phyloP scores from a whole-genome alignment of 2,329 filamentous ascomycete genomes.

The Fusarium torreyae region DNA sequence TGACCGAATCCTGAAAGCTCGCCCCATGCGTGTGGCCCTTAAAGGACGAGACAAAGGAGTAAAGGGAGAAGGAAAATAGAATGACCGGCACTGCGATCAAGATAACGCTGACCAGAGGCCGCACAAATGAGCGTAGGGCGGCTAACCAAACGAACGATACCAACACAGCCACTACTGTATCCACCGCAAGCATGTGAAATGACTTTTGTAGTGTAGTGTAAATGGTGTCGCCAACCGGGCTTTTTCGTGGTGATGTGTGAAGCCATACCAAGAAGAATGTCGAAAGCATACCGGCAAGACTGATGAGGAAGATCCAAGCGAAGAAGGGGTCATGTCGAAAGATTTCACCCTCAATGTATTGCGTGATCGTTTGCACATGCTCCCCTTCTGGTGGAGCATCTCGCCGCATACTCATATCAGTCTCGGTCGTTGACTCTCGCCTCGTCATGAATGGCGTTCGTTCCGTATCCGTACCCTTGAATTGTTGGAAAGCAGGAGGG shows the following conservation, averaged over 20 bases:
- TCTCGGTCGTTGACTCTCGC: constrained; percentile 62
- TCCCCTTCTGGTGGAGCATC: constrained; percentile 57
- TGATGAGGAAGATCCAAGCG: constrained; percentile 90
- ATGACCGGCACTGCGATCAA: constrained; percentile 88
- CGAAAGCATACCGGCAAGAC: constrained; percentile 85
- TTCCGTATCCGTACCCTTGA: constrained; percentile 59
- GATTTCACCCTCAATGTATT: constrained; percentile 74
- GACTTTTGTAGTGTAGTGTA: constrained; percentile 91
- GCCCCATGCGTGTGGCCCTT: constrained; percentile 81
- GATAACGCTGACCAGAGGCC: constrained; percentile 84
- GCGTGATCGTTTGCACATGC: constrained; percentile 61
- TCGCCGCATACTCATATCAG: constrained; percentile 61
- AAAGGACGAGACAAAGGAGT: constrained; percentile 92
- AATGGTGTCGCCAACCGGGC: constrained; percentile 90
- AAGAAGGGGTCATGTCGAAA: constrained; percentile 93
- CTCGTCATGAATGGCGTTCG: constrained; percentile 59
- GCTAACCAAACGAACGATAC: constrained; percentile 94
- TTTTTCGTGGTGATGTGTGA: constrained; percentile 82
- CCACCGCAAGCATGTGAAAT: constrained; percentile 89
- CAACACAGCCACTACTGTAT: constrained; percentile 90
- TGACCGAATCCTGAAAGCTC: constrained; percentile 86
- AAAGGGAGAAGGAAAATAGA: constrained; percentile 89
- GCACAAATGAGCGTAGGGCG: constrained; percentile 87
- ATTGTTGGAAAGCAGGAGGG: constrained; percentile 75
- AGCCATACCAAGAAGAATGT: constrained; percentile 92